phyloP scores from a whole-genome alignment of 495 filamentous ascomycete species.

The Daldinia childiae region DNA sequence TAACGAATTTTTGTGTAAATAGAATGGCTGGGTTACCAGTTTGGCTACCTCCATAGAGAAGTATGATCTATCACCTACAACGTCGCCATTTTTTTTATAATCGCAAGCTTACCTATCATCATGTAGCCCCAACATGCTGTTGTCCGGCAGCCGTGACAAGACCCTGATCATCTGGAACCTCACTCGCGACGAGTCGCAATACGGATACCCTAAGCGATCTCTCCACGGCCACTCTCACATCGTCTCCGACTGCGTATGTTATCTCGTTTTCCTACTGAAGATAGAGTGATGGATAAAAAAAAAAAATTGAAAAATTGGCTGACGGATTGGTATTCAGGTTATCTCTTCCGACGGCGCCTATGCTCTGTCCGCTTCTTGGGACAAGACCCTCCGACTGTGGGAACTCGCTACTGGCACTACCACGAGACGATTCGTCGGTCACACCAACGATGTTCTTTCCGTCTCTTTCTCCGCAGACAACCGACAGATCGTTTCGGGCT shows the following conservation, averaged over 20 bases:
- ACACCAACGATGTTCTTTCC: slow-evolving; percentile 99
- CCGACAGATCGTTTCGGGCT: slow-evolving; percentile 99
- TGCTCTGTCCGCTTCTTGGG: slow-evolving; percentile 98
- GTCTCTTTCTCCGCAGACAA: slow-evolving; percentile 99
- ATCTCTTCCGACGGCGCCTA: slow-evolving; percentile 99
- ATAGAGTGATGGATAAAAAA: slow-evolving; percentile 31
- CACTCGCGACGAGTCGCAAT: slow-evolving; percentile 95
- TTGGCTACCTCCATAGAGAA: slow-evolving; percentile 99
- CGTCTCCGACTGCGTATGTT: slow-evolving; percentile 98
- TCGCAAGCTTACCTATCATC: slow-evolving; percentile 43
- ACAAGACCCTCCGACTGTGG: slow-evolving; percentile 99
- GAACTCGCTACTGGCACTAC: slow-evolving; percentile 96
- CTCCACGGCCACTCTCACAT: slow-evolving; percentile 99
- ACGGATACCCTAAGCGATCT: slow-evolving; percentile 98
- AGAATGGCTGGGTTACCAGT: slow-evolving; percentile 80
- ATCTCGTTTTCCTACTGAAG: slow-evolving; percentile 28
- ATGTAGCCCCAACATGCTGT: slow-evolving; percentile 97
- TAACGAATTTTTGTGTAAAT: slow-evolving; percentile 13
- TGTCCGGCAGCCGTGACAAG: slow-evolving; percentile 97
- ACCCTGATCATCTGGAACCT: slow-evolving; percentile 99
- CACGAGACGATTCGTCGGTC: slow-evolving; percentile 97
- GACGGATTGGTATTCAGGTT: slow-evolving; percentile 70
- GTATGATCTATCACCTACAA: slow-evolving; percentile 62
- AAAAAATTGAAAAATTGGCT: slow-evolving; percentile 42
- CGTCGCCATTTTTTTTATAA: background rate